Evolutionary conservation across 1,284 basidiomycete species (phyloP), one percentile per base, ranked within the genome.

Genomic region (Cutaneotrichosporon curvatum): DNA sequence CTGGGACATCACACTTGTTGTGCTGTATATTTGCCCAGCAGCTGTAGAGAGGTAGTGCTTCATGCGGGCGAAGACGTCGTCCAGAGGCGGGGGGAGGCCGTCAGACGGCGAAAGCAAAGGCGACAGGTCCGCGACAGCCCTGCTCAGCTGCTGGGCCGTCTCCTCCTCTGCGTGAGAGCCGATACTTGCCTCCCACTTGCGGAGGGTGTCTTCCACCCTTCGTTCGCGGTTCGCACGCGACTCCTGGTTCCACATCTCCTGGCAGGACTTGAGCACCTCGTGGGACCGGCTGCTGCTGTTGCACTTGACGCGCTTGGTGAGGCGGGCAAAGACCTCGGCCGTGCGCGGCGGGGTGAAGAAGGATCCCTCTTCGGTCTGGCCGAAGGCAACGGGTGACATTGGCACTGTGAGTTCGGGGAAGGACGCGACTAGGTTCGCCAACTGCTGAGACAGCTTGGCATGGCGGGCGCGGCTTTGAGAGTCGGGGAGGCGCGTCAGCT

Each of bases 211-310:
- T 30, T 62, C 64, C 6, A 68, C 43, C 51, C 68, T 62, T 19
- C 57, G 52, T 41, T 68, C 61, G 42, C 60, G 58, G 38, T 68
- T 65, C 0, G 54, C 47, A 3, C 56, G 37, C 23, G 54, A 54
- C 18, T 58, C 52, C 14, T 70, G 59, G 2, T 60, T 63, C 70
- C 70, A 72, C 4, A 70, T 50, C 14, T 61, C 56, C 20, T 62
- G 51, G 40, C 69, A 71, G 14, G 54, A 48, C n/a, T 65, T 62
- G 4, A 70, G 45, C n/a, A 72, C 50, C 40, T 64, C 63, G 4
- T 56, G 22, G 1, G 61, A 61, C n/a, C 53, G 47, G 6, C 55
- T 37, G 9, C 40, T 50, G 21, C 55, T 52, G 0, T 55, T 57
- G 2, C 49, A 47, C 35, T 61, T 58, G 1, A 53, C 52, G n/a